A percentile compares a stretch with the other conserved stretches of the same genome.
phyloP scores from a whole-genome alignment of 129 eudicot species.

The Apium graveolens region DNA sequence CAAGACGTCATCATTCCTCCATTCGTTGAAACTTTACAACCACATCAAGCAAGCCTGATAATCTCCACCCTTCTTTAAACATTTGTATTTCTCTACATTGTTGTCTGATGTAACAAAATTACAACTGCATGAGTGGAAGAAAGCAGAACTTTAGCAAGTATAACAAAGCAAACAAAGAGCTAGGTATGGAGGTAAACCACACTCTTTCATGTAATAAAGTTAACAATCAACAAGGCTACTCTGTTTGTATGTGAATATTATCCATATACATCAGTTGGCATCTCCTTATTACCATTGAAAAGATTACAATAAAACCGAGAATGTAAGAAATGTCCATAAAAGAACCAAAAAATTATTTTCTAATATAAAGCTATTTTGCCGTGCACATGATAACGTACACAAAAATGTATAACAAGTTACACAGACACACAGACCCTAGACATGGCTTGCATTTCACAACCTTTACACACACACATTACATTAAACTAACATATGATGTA shows the following conservation, averaged over 20 bases:
- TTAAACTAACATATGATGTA: neutral
- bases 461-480: neutral
- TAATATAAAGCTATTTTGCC: neutral
- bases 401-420: neutral
- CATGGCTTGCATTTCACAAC: neutral
- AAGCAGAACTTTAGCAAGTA: neutral
- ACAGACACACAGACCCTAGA: neutral
- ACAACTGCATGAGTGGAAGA: slow-evolving; percentile 3
- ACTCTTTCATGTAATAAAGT: neutral
- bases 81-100: neutral
- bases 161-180: neutral
- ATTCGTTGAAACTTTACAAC: neutral
- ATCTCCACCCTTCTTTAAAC: neutral
- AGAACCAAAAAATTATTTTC: neutral
- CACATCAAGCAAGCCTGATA: neutral
- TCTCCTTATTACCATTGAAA: neutral
- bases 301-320: neutral
- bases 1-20: neutral
- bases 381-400: neutral
- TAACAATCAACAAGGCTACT: neutral
- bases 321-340: neutral
- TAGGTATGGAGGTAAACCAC: neutral
- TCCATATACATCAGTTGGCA: neutral
- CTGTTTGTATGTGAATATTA: neutral
- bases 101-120: slow-evolving; percentile 1